Base-by-base conservation (phyloP, 257 asterid genomes). In the Cynanchum wilfordii region DNA sequence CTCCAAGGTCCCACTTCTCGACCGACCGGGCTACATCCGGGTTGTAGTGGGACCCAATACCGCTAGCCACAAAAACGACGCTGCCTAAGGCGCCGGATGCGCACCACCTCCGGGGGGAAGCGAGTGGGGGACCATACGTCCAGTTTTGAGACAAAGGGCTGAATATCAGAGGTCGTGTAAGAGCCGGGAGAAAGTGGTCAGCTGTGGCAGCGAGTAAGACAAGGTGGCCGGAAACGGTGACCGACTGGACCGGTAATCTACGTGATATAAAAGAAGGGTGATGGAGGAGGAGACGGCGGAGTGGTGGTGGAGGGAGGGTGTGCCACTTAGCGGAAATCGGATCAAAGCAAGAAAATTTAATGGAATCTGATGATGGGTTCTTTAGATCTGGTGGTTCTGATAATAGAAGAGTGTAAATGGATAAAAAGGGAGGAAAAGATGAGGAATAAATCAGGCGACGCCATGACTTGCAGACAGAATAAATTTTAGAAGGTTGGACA, bases 231-330 rank as follows among this genome's bases (percentile, higher is more conserved):
- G 90, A 57, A 7, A 77, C 93, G 40, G 84, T 16, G 19, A 89
- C 84, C 0, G 96, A 77, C 60, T 93, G 98, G 77, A 93, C 64
- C 0, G 98, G 92, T 6, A 93, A 82, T 40, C 81, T 80, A 15
- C 98, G 93, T 0, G 97, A 86, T 9, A 93, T 87, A 76, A 89
- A 93, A 55, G 98, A 87, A 0, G 90, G 96, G 80, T 93, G 97
- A 73, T 85, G 89, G 82, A 82, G 72, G 66, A 88, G 87, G 79
- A 93, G 64, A 4, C 79, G 73, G 6, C 64, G 59, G 3, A 90
- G 90, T 7, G 90, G 90, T 6, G 87, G 91, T 10, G 82, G 79
- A 9, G 94, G 97, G 27, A 92, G 82, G 42, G 80, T 24, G 8
- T 49, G 64, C 98, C 98, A 90, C 5, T 33, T 68, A 7, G 77